Conservation (phyloP, 257 asterid species). For the Osmanthus fragrans region DNA sequence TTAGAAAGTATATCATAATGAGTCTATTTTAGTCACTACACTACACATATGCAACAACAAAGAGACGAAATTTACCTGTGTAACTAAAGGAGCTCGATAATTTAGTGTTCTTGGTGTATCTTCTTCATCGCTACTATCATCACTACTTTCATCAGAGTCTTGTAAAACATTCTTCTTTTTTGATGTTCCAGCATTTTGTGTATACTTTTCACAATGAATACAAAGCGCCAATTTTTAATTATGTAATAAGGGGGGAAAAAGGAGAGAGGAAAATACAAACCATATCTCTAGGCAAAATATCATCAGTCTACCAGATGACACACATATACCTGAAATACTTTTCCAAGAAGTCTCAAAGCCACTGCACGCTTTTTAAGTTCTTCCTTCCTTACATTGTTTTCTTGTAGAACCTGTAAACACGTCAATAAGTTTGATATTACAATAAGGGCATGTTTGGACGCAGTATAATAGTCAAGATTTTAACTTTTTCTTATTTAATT, state of each 20-base stretch:
- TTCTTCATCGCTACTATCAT: conserved; percentile 82
- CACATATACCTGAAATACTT: conserved; percentile 59
- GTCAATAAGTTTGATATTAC: neutral
- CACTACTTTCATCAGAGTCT: conserved; percentile 63
- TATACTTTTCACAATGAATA: conserved; percentile 51
- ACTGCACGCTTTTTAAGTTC: conserved; percentile 64
- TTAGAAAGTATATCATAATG: no score
- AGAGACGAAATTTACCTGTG: conserved; percentile 53
- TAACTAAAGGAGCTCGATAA: conserved; percentile 78
- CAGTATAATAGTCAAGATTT: neutral
- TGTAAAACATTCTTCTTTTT: conserved; percentile 53
- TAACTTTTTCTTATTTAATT: neutral
- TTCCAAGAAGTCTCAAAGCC: conserved; percentile 73
- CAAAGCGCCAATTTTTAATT: conserved; percentile 6
- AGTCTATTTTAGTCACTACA: neutral
- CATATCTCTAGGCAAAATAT: neutral
- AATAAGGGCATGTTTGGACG: neutral
- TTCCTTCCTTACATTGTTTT: conserved; percentile 59
- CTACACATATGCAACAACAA: neutral
- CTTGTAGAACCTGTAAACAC: conserved; percentile 68
- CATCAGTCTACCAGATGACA: neutral
- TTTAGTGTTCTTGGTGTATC: conserved; percentile 60
- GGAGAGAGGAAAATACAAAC: neutral
- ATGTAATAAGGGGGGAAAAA: neutral
- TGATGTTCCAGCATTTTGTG: conserved; percentile 50